Percentiles rank a stretch among this genome's conserved stretches.
These are phyloP conservation scores for Neovahlkampfia damariscottae DNA, from an alignment of 78 protist genomes.

Conservation along the genomic window DNA sequence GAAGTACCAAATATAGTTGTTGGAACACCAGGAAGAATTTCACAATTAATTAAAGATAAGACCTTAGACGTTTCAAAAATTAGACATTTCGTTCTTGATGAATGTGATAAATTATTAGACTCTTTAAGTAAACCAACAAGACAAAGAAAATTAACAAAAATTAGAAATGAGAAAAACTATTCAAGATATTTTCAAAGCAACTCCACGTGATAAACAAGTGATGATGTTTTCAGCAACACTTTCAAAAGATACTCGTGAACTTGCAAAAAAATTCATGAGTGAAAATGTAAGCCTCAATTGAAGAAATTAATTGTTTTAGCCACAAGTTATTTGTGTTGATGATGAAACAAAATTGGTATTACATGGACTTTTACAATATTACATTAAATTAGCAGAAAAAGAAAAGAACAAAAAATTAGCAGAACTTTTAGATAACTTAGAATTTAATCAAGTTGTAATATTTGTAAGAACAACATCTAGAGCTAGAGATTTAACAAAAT, in stretches of 20 bases:
- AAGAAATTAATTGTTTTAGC: slow-evolving; percentile 26
- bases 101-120: slow-evolving; percentile 91
- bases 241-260: slow-evolving; percentile 44
- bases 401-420: slow-evolving; percentile 84
- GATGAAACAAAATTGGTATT: slow-evolving; percentile 86
- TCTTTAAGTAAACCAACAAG: not conserved
- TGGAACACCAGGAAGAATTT: slow-evolving; percentile 98
- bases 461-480: slow-evolving; percentile 75
- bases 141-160: not conserved
- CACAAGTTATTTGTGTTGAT: slow-evolving; percentile 83
- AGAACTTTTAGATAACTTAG: slow-evolving; percentile 90
- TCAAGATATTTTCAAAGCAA: slow-evolving; percentile 79
- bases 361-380: slow-evolving; percentile 96
- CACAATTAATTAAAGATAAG: slow-evolving; percentile 22
- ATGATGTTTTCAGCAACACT: slow-evolving; percentile 99
- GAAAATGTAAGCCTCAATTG: slow-evolving; percentile 16
- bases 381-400: slow-evolving; percentile 66
- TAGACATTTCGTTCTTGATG: slow-evolving; percentile 95
- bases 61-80: slow-evolving; percentile 47
- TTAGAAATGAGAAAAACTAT: slow-evolving; percentile 90
- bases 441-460: slow-evolving; percentile 96
- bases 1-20: slow-evolving; percentile 85
- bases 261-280: slow-evolving; percentile 84
- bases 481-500: slow-evolving; percentile 52
- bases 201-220: slow-evolving; percentile 92